These are phyloP conservation scores for Tetrapisispora pingtungensis DNA, from an alignment of 805 yeast genomes.

Conservation along the genomic window DNA sequence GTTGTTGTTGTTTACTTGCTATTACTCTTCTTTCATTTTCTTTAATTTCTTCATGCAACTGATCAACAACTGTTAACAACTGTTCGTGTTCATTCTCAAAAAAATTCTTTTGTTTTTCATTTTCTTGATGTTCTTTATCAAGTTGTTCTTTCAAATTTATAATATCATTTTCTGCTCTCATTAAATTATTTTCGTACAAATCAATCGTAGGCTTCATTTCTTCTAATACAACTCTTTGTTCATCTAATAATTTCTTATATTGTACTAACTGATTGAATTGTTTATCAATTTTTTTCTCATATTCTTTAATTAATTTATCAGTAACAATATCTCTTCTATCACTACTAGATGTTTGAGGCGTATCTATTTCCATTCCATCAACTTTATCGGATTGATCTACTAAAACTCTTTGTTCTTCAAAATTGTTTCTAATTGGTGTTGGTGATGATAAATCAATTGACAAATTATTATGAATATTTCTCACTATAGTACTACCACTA, in stretches of 20 bases:
- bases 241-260: conserved; percentile 23
- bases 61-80: conserved; percentile 25
- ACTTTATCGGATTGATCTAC: not conserved
- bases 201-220: conserved; percentile 27
- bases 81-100: conserved; percentile 26
- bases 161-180: conserved; percentile 22
- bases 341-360: conserved; percentile 6
- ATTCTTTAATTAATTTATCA: conserved; percentile 4
- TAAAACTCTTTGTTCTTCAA: not conserved
- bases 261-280: conserved; percentile 16
- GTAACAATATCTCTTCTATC: conserved; percentile 3
- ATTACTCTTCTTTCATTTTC: conserved; percentile 17
- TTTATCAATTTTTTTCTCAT: conserved; percentile 11
- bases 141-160: conserved; percentile 16
- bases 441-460: conserved; percentile 9
- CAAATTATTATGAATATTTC: conserved; percentile 4
- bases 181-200: conserved; percentile 26
- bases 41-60: conserved; percentile 26
- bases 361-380: conserved; percentile 12
- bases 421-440: conserved; percentile 8
- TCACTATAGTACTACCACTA: conserved; percentile 7
- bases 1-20: conserved; percentile 2
- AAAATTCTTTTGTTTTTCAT: conserved; percentile 18
- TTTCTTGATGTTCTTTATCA: conserved; percentile 19
- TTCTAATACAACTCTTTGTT: conserved; percentile 24